Evolutionary conservation across 768 basidiomycete species (phyloP).

Genomic region (Mycena amicta): DNA sequence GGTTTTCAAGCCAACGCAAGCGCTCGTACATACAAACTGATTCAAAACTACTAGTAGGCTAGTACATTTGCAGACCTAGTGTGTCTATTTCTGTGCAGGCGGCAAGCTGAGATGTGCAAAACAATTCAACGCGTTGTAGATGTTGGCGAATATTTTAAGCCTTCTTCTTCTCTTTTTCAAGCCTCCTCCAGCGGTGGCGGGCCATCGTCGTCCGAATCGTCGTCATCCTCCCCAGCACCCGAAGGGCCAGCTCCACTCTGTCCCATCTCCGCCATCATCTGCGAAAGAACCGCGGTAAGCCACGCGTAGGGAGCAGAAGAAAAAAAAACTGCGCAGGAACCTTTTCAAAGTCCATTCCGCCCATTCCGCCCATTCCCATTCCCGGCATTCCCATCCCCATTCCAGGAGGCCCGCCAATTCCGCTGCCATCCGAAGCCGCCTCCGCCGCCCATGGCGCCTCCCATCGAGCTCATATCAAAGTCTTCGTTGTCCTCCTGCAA

Average conservation of each 20-base stretch:
- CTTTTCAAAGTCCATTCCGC: slow-evolving; percentile 28
- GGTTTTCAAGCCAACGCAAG: not conserved
- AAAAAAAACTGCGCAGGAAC: not conserved
- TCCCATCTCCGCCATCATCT: slow-evolving; percentile 60
- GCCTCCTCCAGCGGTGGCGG: slow-evolving; percentile 83
- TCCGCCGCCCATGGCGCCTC: slow-evolving; percentile 31
- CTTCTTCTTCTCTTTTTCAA: slow-evolving; percentile 38
- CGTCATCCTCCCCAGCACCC: slow-evolving; percentile 40
- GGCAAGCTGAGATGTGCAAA: slow-evolving; percentile 12
- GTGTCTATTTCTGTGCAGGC: no score
- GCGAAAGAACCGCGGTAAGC: not conserved
- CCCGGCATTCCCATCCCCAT: slow-evolving; percentile 29
- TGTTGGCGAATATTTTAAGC: not conserved
- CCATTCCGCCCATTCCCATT: slow-evolving; percentile 48
- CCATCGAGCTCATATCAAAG: slow-evolving; percentile 49
- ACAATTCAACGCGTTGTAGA: not conserved
- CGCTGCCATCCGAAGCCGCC: not conserved
- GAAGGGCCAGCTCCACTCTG: slow-evolving; percentile 26
- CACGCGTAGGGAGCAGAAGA: not conserved
- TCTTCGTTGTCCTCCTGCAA: slow-evolving; percentile 57
- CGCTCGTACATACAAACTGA: no score
- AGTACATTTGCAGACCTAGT: no score
- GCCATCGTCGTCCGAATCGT: slow-evolving; percentile 64
- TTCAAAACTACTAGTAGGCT: no score
- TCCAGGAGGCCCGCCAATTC: slow-evolving; percentile 22